Evolutionary conservation across 2,329 filamentous ascomycete species (phyloP), one percentile per base, ranked within the genome.

Genomic region (Colletotrichum sp.): DNA sequence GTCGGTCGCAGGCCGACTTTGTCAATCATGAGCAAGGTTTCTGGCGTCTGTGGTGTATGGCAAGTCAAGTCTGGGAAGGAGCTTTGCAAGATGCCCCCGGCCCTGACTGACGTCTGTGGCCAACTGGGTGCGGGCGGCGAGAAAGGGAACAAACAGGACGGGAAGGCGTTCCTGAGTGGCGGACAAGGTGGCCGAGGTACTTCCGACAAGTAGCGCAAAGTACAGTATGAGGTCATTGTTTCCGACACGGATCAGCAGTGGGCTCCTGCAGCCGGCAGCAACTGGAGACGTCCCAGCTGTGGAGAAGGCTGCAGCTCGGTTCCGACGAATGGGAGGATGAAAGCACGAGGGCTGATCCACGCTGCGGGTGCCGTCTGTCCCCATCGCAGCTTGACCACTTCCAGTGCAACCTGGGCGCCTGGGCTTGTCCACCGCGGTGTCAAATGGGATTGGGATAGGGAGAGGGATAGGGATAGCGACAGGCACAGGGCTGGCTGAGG

Each of bases 201-300:
- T 72, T 22, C 39, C 28, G 36, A 48, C 9, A 66, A 15, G 55
- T 44, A 36, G 13, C 11, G 5, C 12, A 16, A 44, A 13, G 44
- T n/a, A 68, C 69, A 75, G 69, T 68, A 68, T 75, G 73, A 75
- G 70, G 73, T 75, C 73, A 75, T 73, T 48, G 34, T 68, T 65
- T 30, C 6, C 57, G 19, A 48, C 70, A 75, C 73, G 73, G 64
- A 75, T n/a, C 64, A 19, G 5, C 7, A 5, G 57, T 73, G 64
- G 73, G 59, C 44, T 13, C 32, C 30, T 27, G 64, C 36, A 55
- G 36, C 28, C 72, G 60, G 60, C 61, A 75, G 52, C 72, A 65
- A 39, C 55, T 72, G 72, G 68, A 36, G 59, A 71, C 68, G 36
- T 75, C 44, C 68, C 55, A 68, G 63, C 8, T 63, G 55, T 64